Evolutionary conservation across 2,329 filamentous ascomycete genomes (phyloP).

Genomic region (Pseudocercospora eumusae): DNA sequence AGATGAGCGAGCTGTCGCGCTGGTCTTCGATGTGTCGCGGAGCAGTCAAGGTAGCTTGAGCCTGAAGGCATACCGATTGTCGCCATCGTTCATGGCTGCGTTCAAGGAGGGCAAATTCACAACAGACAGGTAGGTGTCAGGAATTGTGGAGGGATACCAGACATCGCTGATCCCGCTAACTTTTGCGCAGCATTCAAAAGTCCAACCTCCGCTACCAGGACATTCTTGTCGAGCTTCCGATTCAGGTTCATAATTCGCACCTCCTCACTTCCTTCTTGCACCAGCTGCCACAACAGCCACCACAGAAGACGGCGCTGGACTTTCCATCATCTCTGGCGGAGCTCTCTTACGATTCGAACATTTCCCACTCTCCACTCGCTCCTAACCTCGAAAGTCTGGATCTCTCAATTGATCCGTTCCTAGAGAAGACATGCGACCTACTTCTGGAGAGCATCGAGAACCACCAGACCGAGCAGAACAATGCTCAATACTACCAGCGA

Average conservation of each 20-base stretch:
- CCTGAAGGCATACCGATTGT: slow-evolving; percentile 86
- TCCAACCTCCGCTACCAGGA: slow-evolving; percentile 91
- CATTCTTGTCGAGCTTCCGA: slow-evolving; percentile 85
- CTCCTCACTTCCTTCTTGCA: slow-evolving; percentile 93
- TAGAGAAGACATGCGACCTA: slow-evolving; percentile 97
- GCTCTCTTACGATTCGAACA: slow-evolving; percentile 64
- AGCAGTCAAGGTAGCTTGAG: slow-evolving; percentile 90
- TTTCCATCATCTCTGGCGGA: slow-evolving; percentile 79
- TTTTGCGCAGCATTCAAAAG: slow-evolving; percentile 74
- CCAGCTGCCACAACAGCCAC: slow-evolving; percentile 73
- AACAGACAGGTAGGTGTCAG: slow-evolving; percentile 73
- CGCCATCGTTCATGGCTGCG: slow-evolving; percentile 80
- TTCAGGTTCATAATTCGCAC: slow-evolving; percentile 94
- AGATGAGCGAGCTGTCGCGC: slow-evolving; percentile 81
- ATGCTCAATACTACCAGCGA: slow-evolving; percentile 96
- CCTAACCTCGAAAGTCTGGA: slow-evolving; percentile 89
- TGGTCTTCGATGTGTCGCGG: slow-evolving; percentile 94
- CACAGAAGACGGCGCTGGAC: slow-evolving; percentile 61
- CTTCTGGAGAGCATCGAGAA: slow-evolving; percentile 95
- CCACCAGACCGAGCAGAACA: slow-evolving; percentile 98
- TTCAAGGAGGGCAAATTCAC: slow-evolving; percentile 99
- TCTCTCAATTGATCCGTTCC: slow-evolving; percentile 92
- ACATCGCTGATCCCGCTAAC: slow-evolving; percentile 27
- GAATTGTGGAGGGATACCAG: background rate
- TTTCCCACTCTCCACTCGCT: slow-evolving; percentile 66